Conservation (phyloP, 2,329 filamentous ascomycete genomes). For the Epichloe gansuensis region DNA sequence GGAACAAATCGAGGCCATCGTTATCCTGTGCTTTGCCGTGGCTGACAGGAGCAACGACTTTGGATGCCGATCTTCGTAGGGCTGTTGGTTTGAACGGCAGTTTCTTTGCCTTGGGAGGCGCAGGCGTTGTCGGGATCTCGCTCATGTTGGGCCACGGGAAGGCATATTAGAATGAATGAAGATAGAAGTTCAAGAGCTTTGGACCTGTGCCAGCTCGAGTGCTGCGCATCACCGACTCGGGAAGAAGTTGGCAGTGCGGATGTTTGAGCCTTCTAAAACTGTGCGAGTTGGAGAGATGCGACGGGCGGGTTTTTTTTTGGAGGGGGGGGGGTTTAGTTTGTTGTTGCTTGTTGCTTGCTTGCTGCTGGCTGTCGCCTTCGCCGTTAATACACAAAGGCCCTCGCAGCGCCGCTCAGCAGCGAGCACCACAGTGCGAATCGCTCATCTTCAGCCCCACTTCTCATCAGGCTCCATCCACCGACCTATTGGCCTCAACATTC, state of each 20-base stretch:
- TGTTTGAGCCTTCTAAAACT: neutral
- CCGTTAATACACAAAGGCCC: too few relatives aligned
- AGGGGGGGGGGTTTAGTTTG: neutral
- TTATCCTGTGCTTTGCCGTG: conserved; percentile 13
- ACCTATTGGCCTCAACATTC: neutral
- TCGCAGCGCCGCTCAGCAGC: neutral
- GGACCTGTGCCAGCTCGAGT: neutral
- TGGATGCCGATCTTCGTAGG: conserved; percentile 19
- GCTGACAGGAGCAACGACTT: conserved; percentile 3
- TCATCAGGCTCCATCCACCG: neutral
- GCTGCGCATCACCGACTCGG: neutral
- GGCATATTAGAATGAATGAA: neutral
- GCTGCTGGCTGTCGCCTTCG: neutral
- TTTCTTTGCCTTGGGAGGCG: conserved; percentile 23
- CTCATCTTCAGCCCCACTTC: neutral
- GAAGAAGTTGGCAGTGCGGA: neutral
- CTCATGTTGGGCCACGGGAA: conserved; percentile 16
- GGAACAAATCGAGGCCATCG: conserved; percentile 34
- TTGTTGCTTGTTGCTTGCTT: neutral
- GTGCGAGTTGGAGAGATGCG: neutral
- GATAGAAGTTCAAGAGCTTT: neutral
- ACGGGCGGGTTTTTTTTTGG: too few relatives aligned
- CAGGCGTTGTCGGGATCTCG: conserved; percentile 14
- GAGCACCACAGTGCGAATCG: neutral
- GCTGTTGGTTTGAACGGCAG: conserved; percentile 39